These are phyloP conservation scores for Hyaloscypha hepaticicola DNA, from an alignment of 495 filamentous ascomycete species.

Conservation along the genomic window DNA sequence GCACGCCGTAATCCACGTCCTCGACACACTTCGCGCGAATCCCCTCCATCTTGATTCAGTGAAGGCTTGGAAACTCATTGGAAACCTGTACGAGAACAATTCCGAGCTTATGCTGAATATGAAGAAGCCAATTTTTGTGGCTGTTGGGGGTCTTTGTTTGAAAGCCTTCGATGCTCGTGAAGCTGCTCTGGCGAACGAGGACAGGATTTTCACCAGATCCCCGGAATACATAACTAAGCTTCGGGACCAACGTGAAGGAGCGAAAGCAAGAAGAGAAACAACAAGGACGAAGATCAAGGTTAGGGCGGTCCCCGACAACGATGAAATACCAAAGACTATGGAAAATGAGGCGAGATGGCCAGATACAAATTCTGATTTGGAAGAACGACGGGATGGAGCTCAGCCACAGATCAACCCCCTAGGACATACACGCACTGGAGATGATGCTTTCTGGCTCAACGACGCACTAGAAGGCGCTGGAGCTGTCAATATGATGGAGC, in stretches of 20 bases:
- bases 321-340: neutral
- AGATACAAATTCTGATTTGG: neutral
- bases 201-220: slow-evolving; percentile 42
- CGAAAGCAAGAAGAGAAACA: slow-evolving; percentile 56
- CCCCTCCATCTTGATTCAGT: slow-evolving; percentile 62
- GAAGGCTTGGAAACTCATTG: slow-evolving; percentile 75
- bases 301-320: neutral
- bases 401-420: slow-evolving; percentile 20
- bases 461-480: slow-evolving; percentile 20
- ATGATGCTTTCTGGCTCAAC: slow-evolving; percentile 30
- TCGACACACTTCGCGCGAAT: slow-evolving; percentile 74
- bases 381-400: neutral
- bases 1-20: slow-evolving; percentile 72
- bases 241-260: slow-evolving; percentile 55
- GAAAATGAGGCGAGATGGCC: neutral
- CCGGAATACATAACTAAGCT: slow-evolving; percentile 44
- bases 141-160: slow-evolving; percentile 38
- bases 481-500: slow-evolving; percentile 24
- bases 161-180: slow-evolving; percentile 35
- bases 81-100: slow-evolving; percentile 45
- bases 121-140: slow-evolving; percentile 34
- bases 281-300: slow-evolving; percentile 25
- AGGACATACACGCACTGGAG: slow-evolving; percentile 15
- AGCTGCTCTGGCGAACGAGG: slow-evolving; percentile 19
- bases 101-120: slow-evolving; percentile 32